Conservation (phyloP, 108 stramenopile species). For the Thalassiosira profunda region DNA sequence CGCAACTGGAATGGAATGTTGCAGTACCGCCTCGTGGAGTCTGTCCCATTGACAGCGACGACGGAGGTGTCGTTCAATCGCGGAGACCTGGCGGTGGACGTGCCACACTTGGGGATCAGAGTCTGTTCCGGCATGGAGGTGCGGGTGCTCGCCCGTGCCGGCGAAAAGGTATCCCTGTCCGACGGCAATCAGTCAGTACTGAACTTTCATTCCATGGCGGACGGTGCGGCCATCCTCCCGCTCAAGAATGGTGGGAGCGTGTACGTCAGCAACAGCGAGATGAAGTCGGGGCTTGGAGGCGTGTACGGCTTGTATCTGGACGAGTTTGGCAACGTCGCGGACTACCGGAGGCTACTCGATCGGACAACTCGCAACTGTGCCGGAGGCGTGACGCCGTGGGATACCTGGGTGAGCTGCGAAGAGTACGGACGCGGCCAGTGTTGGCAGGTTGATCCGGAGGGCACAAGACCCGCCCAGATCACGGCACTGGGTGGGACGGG, state of each 20-base stretch:
- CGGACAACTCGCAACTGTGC: no score
- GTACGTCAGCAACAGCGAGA: no score
- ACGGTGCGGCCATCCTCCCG: background rate
- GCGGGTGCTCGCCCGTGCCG: background rate
- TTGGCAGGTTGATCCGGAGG: conserved; percentile 62
- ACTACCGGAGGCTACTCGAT: no score
- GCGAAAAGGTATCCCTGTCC: no score
- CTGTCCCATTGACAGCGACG: no score
- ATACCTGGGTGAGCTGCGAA: conserved; percentile 64
- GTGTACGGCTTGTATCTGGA: no score
- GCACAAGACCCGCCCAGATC: conserved; percentile 19
- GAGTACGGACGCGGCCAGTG: conserved; percentile 34
- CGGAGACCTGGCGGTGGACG: background rate
- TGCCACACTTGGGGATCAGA: background rate
- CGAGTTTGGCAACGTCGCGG: no score
- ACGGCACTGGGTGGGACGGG: conserved; percentile 41
- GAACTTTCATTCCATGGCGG: background rate
- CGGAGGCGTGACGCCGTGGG: conserved; percentile 31
- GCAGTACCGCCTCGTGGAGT: no score
- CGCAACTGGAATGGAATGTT: no score
- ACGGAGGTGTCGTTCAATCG: no score
- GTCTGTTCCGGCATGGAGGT: background rate
- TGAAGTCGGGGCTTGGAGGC: no score
- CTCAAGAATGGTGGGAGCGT: background rate
- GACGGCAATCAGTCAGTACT: background rate